Evolutionary conservation across 495 filamentous ascomycete genomes (phyloP), one percentile per base, ranked within the genome.

Genomic region (Hyaloscypha bicolor): DNA sequence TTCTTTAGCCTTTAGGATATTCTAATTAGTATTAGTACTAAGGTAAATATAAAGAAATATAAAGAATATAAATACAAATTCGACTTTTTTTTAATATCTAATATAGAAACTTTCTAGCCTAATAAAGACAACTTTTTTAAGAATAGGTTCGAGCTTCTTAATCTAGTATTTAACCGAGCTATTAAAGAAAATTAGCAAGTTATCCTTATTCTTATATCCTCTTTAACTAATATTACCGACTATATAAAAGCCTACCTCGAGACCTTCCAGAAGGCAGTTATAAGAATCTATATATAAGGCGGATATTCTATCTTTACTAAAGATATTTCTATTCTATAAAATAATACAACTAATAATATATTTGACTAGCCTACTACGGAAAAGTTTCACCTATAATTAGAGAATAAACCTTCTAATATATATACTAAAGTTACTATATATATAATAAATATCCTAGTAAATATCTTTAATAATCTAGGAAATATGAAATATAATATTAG

Each of bases 381-480:
- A n/a, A n/a, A n/a, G n/a, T n/a, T 25, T 25, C 2, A 64, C 33
- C 37, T 11, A 65, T 37, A 29, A 0, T 59, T 59, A 51, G 29
- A 65, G 63, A 59, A 65, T 45, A 65, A 2, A 1, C 55, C 52
- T 65, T 6, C 21, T 35, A 16, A 56, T 1, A n/a, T 58, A 58
- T 65, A 45, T 65, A 60, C 63, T 56, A 64, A 55, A 64, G 53
- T 58, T 51, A 55, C 63, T 19, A 35, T 30, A 65, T 65, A 58
- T 25, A 52, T 35, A 60, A 59, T 25, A 60, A 58, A 58, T 45
- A 65, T 65, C 33, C 53, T 31, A 64, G 62, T 31, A 35, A 55
- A 25, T 31, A 55, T 64, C 33, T 65, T 60, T 58, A 58, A 59
- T 37, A 33, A 58, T 33, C 63, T 58, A 59, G 55, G 4, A 58